These are phyloP conservation scores for Ceratobasidium sp. DNA, from an alignment of 1,284 basidiomycete species.

Conservation along the genomic window DNA sequence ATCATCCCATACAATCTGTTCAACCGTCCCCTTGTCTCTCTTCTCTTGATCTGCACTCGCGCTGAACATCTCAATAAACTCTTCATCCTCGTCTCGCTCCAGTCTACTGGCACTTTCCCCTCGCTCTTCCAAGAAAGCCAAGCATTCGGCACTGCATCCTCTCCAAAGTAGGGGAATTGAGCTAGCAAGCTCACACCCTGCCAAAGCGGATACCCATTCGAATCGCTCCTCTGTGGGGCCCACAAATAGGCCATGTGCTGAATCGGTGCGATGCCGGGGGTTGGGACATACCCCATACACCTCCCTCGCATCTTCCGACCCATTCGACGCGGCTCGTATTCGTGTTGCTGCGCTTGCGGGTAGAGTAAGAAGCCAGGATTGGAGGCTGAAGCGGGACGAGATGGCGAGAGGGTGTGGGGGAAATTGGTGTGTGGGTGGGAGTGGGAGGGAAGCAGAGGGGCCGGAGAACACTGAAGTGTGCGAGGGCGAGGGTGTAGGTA, in stretches of 20 bases:
- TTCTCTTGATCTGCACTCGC: background rate
- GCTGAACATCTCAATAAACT: constrained; percentile 14
- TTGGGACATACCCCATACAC: constrained; percentile 23
- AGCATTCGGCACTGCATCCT: constrained; percentile 27
- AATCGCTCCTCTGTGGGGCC: constrained; percentile 22
- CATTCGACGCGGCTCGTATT: constrained; percentile 17
- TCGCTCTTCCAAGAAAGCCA: constrained; percentile 14
- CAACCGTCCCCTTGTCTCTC: background rate
- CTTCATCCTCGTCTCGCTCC: constrained; percentile 32
- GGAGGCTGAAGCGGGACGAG: constrained; percentile 5
- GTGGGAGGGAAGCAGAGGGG: background rate
- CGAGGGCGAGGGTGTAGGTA: constrained; percentile 29
- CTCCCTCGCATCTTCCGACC: constrained; percentile 26
- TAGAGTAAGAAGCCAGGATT: constrained; percentile 3
- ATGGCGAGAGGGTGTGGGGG: constrained; percentile 21
- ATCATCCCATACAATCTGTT: constrained; percentile 41
- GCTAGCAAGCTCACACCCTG: constrained; percentile 23
- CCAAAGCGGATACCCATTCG: constrained; percentile 26
- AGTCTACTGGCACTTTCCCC: background rate
- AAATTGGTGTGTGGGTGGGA: background rate
- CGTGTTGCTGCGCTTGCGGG: background rate
- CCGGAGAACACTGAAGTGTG: constrained; percentile 24
- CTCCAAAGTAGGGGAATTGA: constrained; percentile 30
- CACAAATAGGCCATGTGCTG: background rate
- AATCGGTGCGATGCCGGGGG: background rate